Percentiles rank a stretch among this genome's conserved stretches.
Conservation (phyloP, 805 yeast species). For the Brettanomyces sp. region DNA sequence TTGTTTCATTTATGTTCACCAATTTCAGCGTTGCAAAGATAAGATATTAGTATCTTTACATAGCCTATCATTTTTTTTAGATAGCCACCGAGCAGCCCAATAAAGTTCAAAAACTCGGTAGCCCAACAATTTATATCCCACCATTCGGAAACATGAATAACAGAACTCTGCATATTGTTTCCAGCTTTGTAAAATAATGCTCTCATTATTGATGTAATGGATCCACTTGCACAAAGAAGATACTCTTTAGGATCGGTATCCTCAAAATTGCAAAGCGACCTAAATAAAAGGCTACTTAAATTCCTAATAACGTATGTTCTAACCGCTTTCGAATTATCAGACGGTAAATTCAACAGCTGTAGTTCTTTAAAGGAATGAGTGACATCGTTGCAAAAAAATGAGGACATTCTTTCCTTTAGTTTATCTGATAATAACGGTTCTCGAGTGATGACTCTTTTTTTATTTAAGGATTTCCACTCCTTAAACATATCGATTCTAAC, state of each 20-base stretch:
- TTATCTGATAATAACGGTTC: constrained; percentile 10
- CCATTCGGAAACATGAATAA: constrained; percentile 59
- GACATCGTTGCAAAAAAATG: constrained; percentile 24
- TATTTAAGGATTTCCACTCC: constrained; percentile 34
- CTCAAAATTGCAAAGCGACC: constrained; percentile 29
- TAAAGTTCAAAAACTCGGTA: constrained; percentile 62
- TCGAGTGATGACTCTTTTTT: constrained; percentile 8
- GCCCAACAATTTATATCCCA: constrained; percentile 71
- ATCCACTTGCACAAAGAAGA: constrained; percentile 40
- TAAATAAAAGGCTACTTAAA: constrained; percentile 9
- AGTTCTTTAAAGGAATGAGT: constrained; percentile 1
- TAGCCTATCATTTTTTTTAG: constrained; percentile 15
- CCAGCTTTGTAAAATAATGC: constrained; percentile 35
- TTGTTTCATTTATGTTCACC: no score
- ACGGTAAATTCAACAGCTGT: neutral
- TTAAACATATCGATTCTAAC: constrained; percentile 5
- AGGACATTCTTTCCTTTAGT: constrained; percentile 15
- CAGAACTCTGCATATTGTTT: constrained; percentile 33
- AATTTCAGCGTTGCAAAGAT: no score
- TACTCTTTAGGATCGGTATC: constrained; percentile 48
- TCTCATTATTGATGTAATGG: constrained; percentile 50
- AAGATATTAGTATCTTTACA: no score
- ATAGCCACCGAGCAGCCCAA: constrained; percentile 54
- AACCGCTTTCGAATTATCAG: constrained; percentile 2
- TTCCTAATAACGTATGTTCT: constrained; percentile 7